These are phyloP conservation scores for Artemisia annua DNA, from an alignment of 129 eudicot species.

Conservation along the genomic window DNA sequence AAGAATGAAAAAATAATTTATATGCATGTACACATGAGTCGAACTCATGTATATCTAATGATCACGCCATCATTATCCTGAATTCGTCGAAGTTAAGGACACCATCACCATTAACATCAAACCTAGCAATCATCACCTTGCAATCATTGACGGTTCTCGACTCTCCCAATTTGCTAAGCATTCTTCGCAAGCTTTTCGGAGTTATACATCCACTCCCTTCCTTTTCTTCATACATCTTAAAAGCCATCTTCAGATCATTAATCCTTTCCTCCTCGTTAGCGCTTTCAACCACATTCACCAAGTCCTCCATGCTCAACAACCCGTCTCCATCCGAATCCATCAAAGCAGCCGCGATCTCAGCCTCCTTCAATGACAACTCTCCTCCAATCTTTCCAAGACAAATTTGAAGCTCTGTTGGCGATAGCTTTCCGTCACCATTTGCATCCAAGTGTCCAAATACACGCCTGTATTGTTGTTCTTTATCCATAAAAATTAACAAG, in stretches of 20 bases:
- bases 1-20: too few relatives aligned
- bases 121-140: conserved; percentile 2
- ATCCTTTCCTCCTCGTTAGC: conserved; percentile 2
- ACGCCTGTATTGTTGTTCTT: conserved; percentile 5
- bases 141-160: conserved; percentile 8
- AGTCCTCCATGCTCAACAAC: background rate
- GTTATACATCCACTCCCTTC: conserved; percentile 12
- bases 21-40: too few relatives aligned
- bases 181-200: conserved; percentile 1
- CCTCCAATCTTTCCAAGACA: background rate
- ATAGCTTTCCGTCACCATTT: conserved; percentile 8
- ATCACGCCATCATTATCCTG: background rate
- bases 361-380: background rate
- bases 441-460: background rate
- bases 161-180: conserved; percentile 7
- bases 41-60: background rate
- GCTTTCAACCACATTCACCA: conserved; percentile 4
- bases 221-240: conserved; percentile 11
- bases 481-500: background rate
- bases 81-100: background rate
- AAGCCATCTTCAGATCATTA: background rate
- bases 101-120: conserved; percentile 2
- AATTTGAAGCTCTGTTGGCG: conserved; percentile 4
- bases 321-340: conserved; percentile 9
- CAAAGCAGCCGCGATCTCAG: background rate